Conservation (phyloP, 2,329 filamentous ascomycete genomes). For the Penicillium sclerotigenum region DNA sequence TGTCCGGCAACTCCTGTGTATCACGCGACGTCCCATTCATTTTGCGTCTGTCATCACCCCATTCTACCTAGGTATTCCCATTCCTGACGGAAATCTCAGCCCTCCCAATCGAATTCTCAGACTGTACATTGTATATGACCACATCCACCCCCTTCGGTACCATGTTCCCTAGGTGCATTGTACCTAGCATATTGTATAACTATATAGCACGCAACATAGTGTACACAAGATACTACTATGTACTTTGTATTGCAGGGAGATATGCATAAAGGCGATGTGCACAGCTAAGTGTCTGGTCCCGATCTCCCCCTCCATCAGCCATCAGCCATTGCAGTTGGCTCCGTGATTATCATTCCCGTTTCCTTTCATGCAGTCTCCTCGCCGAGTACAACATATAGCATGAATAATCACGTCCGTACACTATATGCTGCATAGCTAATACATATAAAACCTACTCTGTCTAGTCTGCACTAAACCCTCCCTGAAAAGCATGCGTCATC, state of each 20-base stretch:
- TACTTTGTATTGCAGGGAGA: background rate
- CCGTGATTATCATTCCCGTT: slow-evolving; percentile 1
- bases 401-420: background rate
- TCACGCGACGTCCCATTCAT: slow-evolving; percentile 5
- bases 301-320: slow-evolving; percentile 19
- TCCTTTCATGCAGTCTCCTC: slow-evolving; percentile 7
- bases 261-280: slow-evolving; percentile 8
- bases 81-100: background rate
- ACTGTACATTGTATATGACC: background rate
- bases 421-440: background rate
- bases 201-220: background rate
- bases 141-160: background rate
- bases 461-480: background rate
- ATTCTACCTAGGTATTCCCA: background rate
- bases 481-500: slow-evolving; percentile 8
- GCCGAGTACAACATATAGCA: background rate
- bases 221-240: background rate
- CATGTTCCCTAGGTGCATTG: background rate
- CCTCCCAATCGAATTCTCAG: slow-evolving; percentile 1
- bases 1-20: slow-evolving; percentile 8
- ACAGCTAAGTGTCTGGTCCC: slow-evolving; percentile 15
- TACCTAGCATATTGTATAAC: slow-evolving; percentile 2
- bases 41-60: background rate
- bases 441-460: background rate
- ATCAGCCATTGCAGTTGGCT: slow-evolving; percentile 3